Base-by-base conservation (phyloP, 106 monocot genomes). In the Apostasia ramifera region DNA sequence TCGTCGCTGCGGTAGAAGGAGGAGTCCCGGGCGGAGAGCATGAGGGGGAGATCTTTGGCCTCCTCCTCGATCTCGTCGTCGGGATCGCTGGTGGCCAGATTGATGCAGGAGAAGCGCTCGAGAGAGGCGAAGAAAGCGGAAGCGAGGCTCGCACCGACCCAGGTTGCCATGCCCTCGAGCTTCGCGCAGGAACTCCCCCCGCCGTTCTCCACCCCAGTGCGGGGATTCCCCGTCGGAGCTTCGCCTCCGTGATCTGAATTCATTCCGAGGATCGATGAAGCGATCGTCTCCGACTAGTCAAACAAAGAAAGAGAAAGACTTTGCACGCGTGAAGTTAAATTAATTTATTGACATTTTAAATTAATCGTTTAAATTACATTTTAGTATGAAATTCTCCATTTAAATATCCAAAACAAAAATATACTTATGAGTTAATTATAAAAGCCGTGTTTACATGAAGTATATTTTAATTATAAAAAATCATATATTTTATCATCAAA, bases 21-120 rank as follows among this genome's bases (percentile, higher is more conserved):
- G 4, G 42, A 43, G 62, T 44, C 39, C 42, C n/a, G 62, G 44
- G 8, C 12, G 13, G 62, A 63, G 44, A 63, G 62, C 45, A 63
- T 63, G 44, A 63, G 62, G 10, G 62, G 43, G 13, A 42, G 62
- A 43, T 63, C 62, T 11, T 45, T 63, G 13, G 44, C 2, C 42
- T 45, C 62, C 2, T 44, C 44, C 44, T 63, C 62, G 13, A 63
- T 63, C 40, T 63, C 62, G n/a, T 63, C 62, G 4, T 63, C 62
- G 2, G 42, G 43, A 45, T 63, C 62, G 44, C 42, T 63, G 43
- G 62, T 63, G 62, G 44, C 45, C 7, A 63, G 62, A 63, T 63
- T 63, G 45, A 63, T 63, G 62, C 62, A 63, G 44, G 62, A 63
- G 45, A 63, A 63, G n/a, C 62, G 62, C 62, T 63, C 62, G 4